phyloP scores from a whole-genome alignment of 352 stramenopile genomes.

The Pythium rishiriense region DNA sequence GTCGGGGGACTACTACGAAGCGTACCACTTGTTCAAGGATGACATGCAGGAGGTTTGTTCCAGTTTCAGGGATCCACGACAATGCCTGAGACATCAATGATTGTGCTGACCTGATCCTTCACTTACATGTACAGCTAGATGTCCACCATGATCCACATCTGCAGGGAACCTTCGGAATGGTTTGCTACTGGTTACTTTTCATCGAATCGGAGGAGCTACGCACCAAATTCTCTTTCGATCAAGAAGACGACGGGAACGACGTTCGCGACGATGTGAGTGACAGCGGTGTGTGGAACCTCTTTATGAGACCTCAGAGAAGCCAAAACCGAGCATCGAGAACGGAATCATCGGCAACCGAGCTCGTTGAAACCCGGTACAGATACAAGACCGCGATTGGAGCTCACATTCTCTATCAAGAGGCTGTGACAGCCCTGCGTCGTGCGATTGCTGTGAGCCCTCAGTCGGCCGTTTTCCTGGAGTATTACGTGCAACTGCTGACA shows the following conservation, averaged over 20 bases:
- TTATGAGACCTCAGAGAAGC: background rate
- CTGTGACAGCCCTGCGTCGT: conserved; percentile 49
- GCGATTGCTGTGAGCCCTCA: conserved; percentile 55
- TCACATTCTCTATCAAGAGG: conserved; percentile 77
- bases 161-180: conserved; percentile 67
- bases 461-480: conserved; percentile 66
- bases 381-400: conserved; percentile 70
- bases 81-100: too few species aligned
- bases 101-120: background rate
- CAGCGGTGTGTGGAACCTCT: conserved; percentile 2
- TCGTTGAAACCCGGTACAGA: conserved; percentile 58
- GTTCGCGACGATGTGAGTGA: conserved; percentile 20
- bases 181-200: conserved; percentile 86
- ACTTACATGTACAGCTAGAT: conserved; percentile 32
- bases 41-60: conserved; percentile 59
- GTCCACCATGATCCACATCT: conserved; percentile 58
- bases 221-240: conserved; percentile 36
- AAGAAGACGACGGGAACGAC: conserved; percentile 32
- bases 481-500: conserved; percentile 71
- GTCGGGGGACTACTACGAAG: conserved; percentile 79
- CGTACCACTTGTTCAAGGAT: conserved; percentile 75
- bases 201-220: conserved; percentile 74
- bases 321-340: background rate
- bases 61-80: background rate
- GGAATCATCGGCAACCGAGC: conserved; percentile 13